Conservation (phyloP, 2,329 filamentous ascomycete species). For the Scedosporium minutisporum region DNA sequence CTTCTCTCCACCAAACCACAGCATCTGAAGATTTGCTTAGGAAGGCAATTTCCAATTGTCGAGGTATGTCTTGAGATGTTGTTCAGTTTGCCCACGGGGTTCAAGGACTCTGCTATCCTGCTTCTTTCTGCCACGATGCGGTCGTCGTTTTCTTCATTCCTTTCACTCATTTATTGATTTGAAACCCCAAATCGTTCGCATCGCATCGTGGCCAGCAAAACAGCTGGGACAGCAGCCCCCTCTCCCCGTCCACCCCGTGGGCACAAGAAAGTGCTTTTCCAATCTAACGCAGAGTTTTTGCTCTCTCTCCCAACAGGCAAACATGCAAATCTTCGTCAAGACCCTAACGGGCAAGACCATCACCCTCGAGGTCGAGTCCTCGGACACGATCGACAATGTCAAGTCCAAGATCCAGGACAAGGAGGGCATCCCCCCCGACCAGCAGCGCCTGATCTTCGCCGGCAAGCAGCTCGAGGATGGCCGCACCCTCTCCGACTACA, state of each 20-base stretch:
- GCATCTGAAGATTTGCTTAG: slow-evolving; percentile 52
- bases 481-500: slow-evolving; percentile 98
- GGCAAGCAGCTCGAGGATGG: slow-evolving; percentile 99
- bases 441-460: slow-evolving; percentile 99
- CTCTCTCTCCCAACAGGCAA: slow-evolving; percentile 25
- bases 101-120: slow-evolving; percentile 14
- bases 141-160: not conserved
- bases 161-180: not conserved
- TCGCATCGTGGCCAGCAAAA: not conserved
- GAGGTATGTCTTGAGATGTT: slow-evolving; percentile 52
- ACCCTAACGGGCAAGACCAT: slow-evolving; percentile 99
- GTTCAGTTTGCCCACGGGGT: slow-evolving; percentile 12
- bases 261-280: not conserved
- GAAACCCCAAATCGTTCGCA: not conserved
- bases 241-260: not conserved
- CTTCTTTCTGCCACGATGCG: slow-evolving; percentile 16
- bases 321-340: slow-evolving; percentile 71
- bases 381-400: slow-evolving; percentile 99
- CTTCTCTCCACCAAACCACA: slow-evolving; percentile 24
- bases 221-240: not conserved
- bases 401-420: slow-evolving; percentile 99
- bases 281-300: not conserved
- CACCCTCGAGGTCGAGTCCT: slow-evolving; percentile 99
- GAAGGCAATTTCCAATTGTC: slow-evolving; percentile 53
- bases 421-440: slow-evolving; percentile 98